Evolutionary conservation across 164 flowering plant species (phyloP), one percentile per base, ranked within the genome.

Genomic region (Warburgia ugandensis): DNA sequence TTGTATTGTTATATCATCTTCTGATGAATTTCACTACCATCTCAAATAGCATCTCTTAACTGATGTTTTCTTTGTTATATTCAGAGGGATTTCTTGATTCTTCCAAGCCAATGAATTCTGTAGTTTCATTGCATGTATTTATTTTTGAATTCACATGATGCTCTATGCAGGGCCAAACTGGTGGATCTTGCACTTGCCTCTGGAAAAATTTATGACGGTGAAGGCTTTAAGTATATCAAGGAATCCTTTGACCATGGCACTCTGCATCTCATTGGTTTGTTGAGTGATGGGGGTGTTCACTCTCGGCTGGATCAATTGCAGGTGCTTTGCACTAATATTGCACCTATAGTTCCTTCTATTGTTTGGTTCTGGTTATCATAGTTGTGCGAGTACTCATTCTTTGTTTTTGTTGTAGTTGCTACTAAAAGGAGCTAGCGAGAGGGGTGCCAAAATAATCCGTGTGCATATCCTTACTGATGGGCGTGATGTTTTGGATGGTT

Each of bases 281-380:
- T 92, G 70, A 88, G 99, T 71, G 95, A 92, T 70, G 99, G 99
- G 17, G 99, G 99, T 56, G 99, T 88, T 40, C 99, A 88, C 67
- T 88, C 99, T 29, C 75, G 99, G 42, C 74, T 92, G 42, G 99
- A 92, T 69, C 96, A 88, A 52, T 29, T 92, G 70, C 95, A 68
- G 86, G 98, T 87, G n/a, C n/a, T n/a, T n/a, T n/a, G n/a, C n/a
- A n/a, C n/a, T 55, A 44, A 43, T 35, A 46, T 44, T 42, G 14
- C 21, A 5, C 49, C 10, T 2, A 11, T 33, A 19, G 6, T 41
- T 19, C 26, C 5, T 19, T 38, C 19, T 23, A n/a, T 25, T 5
- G 7, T 16, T 2, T 22, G 36, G 20, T 31, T 9, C 10, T 35
- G 30, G 12, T 26, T n/a, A 6, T 7, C 21, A 41, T 13, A 37